Percentiles rank a stretch among this genome's conserved stretches.
phyloP scores from a whole-genome alignment of 768 basidiomycete species.

The Russula olivacea region DNA sequence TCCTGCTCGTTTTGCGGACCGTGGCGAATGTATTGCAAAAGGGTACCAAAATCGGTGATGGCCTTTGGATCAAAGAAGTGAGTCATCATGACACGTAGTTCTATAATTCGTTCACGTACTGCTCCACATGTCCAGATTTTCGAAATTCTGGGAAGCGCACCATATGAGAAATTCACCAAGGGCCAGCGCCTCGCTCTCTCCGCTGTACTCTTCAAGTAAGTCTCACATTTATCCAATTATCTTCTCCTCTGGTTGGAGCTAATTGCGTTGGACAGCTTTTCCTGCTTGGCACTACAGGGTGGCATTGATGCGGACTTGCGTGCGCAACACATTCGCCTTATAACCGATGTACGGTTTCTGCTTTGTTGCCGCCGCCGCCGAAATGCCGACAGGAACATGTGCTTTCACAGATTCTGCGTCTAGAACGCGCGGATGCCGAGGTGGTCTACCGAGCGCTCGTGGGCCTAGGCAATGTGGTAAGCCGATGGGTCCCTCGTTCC shows the following conservation, averaged over 20 bases:
- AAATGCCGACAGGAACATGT: slow-evolving; percentile 6
- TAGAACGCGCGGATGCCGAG: slow-evolving; percentile 55
- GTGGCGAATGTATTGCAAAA: slow-evolving; percentile 76
- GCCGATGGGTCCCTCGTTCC: slow-evolving; percentile 25
- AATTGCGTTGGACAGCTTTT: slow-evolving; percentile 44
- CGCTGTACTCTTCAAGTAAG: slow-evolving; percentile 86
- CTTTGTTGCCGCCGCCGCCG: neutral
- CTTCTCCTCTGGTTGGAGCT: slow-evolving; percentile 1
- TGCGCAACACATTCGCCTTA: slow-evolving; percentile 40
- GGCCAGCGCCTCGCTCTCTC: slow-evolving; percentile 69
- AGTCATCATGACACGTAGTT: slow-evolving; percentile 13
- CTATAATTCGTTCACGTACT: neutral
- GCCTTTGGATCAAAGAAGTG: slow-evolving; percentile 50
- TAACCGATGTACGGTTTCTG: slow-evolving; percentile 39
- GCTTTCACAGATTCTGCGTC: slow-evolving; percentile 38
- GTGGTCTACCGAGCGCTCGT: slow-evolving; percentile 65
- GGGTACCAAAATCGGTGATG: slow-evolving; percentile 38
- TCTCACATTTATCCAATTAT: slow-evolving; percentile 18
- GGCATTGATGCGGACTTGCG: slow-evolving; percentile 38
- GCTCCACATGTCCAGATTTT: slow-evolving; percentile 44
- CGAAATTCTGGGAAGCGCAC: slow-evolving; percentile 43
- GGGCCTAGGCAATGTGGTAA: slow-evolving; percentile 67
- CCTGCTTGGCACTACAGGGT: slow-evolving; percentile 48
- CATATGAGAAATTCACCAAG: slow-evolving; percentile 56
- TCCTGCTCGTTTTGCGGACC: slow-evolving; percentile 70